Conservation (phyloP, 176 grass and related monocot species). For the Leersia perrieri region DNA sequence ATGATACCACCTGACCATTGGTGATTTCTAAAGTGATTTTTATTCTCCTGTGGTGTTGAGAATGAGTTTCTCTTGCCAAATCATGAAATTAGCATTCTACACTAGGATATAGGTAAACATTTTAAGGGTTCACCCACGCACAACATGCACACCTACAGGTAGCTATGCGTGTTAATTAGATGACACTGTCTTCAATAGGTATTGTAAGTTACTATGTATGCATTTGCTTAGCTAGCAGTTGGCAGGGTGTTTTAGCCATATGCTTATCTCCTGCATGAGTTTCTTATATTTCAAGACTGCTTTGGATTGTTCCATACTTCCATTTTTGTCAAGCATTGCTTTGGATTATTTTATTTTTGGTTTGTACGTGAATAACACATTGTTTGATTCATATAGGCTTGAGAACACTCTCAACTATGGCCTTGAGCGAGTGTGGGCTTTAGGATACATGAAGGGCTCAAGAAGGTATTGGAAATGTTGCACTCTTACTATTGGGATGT, state of each 20-base stretch:
- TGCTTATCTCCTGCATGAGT: neutral
- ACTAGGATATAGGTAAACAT: neutral
- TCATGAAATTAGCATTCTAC: neutral
- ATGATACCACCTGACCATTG: neutral
- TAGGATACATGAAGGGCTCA: constrained; percentile 93
- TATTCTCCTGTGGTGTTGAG: neutral
- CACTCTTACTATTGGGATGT: neutral
- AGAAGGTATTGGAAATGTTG: constrained; percentile 54
- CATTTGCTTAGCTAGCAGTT: neutral
- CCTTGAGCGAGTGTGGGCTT: constrained; percentile 95
- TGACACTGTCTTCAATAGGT: neutral
- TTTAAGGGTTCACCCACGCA: neutral
- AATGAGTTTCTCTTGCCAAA: constrained; percentile 1
- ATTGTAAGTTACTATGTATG: neutral
- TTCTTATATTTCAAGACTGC: neutral
- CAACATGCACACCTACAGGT: neutral
- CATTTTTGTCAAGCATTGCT: neutral
- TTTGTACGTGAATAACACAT: neutral
- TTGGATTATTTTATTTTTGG: constrained; percentile 15
- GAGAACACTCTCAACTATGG: constrained; percentile 98
- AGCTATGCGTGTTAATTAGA: neutral
- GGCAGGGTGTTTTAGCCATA: neutral
- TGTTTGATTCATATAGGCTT: constrained; percentile 55
- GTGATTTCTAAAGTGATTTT: neutral
- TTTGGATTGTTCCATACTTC: constrained; percentile 7